Conservation (phyloP, 2,329 filamentous ascomycete genomes). For the Curvularia sp. region DNA sequence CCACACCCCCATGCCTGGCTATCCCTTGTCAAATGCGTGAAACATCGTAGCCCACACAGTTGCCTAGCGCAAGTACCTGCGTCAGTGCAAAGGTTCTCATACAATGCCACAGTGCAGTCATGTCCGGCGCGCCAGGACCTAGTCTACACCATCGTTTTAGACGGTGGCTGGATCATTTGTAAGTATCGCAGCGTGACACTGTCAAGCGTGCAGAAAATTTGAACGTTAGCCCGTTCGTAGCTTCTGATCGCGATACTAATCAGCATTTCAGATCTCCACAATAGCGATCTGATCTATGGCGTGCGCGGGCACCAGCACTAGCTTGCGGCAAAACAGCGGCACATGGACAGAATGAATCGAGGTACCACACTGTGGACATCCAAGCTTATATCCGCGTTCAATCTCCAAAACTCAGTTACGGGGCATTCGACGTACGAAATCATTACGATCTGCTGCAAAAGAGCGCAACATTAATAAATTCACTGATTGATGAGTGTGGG, state of each 20-base stretch:
- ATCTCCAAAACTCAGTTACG: not conserved
- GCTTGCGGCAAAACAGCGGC: not conserved
- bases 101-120: too few species aligned
- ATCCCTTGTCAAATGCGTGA: not conserved
- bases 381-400: not conserved
- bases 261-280: not conserved
- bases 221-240: not conserved
- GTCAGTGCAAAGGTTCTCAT: not conserved
- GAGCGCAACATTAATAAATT: not conserved
- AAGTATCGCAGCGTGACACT: not conserved
- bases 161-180: not conserved
- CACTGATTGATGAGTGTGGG: not conserved
- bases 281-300: not conserved
- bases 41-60: not conserved
- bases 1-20: not conserved
- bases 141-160: not conserved
- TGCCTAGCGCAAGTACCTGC: not conserved
- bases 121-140: not conserved
- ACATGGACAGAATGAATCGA: not conserved
- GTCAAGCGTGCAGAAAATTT: not conserved
- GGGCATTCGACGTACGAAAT: not conserved
- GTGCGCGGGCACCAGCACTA: not conserved
- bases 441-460: not conserved
- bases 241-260: not conserved
- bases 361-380: not conserved